Conservation (phyloP, 139 green algal species). For the Chlorella sp. region DNA sequence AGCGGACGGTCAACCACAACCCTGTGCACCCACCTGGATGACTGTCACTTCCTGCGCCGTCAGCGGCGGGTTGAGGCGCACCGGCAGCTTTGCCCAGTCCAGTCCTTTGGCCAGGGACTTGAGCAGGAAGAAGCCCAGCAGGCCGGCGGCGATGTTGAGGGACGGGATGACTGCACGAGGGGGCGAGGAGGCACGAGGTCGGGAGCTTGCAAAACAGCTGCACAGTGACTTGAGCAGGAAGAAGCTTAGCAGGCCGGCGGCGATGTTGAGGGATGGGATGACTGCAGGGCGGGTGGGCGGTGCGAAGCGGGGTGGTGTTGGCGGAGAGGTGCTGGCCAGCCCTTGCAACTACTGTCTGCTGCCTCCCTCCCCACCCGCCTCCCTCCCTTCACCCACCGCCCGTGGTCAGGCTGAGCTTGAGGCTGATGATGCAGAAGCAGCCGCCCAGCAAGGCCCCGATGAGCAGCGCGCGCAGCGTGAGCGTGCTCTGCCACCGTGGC, state of each 20-base stretch:
- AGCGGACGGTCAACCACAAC: too few species aligned
- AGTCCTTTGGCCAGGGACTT: not conserved
- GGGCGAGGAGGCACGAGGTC: not conserved
- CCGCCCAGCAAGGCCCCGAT: conserved; percentile 15
- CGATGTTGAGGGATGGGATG: conserved; percentile 35
- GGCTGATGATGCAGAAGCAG: conserved; percentile 26
- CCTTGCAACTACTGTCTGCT: not conserved
- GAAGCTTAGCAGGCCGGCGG: not conserved
- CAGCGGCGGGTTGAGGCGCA: not conserved
- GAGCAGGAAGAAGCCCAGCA: conserved; percentile 36
- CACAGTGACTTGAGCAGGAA: too few species aligned
- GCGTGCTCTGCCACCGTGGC: not conserved
- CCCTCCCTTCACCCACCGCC: not conserved
- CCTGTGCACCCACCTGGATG: not conserved
- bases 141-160: conserved; percentile 30
- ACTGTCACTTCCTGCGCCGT: conserved; percentile 38
- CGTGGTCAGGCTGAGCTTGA: conserved; percentile 27
- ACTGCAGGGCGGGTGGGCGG: not conserved
- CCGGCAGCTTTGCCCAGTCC: not conserved
- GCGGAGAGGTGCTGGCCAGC: not conserved
- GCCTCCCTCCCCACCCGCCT: not conserved
- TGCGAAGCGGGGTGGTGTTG: too few species aligned
- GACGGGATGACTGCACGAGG: conserved; percentile 25
- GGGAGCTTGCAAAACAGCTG: not conserved
- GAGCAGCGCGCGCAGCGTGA: conserved; percentile 16